Percentiles rank a stretch among this genome's conserved stretches.
Evolutionary conservation across 768 basidiomycete genomes (phyloP).

Genomic region (Suillus ampliporus): DNA sequence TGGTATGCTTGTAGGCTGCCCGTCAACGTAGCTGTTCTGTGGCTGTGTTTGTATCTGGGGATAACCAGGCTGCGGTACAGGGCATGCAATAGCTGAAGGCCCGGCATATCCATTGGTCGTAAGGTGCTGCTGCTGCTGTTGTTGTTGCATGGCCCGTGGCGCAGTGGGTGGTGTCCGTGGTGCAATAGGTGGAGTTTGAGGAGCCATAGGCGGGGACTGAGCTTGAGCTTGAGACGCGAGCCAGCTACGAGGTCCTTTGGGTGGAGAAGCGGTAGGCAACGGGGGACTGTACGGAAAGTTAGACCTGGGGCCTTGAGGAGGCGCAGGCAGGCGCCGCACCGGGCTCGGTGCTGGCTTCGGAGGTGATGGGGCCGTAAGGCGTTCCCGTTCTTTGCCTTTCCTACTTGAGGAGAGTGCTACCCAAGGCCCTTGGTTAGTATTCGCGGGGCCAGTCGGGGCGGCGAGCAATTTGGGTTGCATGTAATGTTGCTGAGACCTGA

Average conservation of each 20-base stretch:
- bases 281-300: conserved; percentile 6
- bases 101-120: not conserved
- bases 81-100: conserved; percentile 2
- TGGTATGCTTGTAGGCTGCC: not conserved
- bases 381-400: conserved; percentile 11
- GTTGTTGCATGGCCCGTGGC: conserved; percentile 9
- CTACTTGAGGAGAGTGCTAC: conserved; percentile 5
- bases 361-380: not conserved
- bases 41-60: conserved; percentile 1
- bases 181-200: conserved; percentile 5
- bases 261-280: not conserved
- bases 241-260: conserved; percentile 9
- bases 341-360: not conserved
- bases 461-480: not conserved
- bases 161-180: conserved; percentile 6
- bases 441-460: not conserved
- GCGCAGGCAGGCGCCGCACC: not conserved
- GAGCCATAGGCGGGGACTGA: not conserved
- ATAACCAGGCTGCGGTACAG: conserved; percentile 1
- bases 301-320: conserved; percentile 6
- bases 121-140: not conserved
- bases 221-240: conserved; percentile 2
- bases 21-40: not conserved
- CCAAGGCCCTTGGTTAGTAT: conserved; percentile 2
- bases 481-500: not conserved